These are phyloP conservation scores for Tetracladium marchalianum DNA, from an alignment of 495 filamentous ascomycete genomes.

Conservation along the genomic window DNA sequence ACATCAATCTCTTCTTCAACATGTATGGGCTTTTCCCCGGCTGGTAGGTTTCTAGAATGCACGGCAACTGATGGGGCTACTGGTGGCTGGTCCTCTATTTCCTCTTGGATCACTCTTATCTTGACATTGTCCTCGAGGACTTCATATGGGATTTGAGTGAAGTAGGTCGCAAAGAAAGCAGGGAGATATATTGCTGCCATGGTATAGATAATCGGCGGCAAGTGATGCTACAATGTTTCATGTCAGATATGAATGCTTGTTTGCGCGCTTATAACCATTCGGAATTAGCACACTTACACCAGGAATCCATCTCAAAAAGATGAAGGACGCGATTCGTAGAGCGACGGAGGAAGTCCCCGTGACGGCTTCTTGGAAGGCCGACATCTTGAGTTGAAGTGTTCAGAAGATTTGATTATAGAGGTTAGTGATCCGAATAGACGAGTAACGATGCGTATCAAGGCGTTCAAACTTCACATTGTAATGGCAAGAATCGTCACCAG, in stretches of 20 bases:
- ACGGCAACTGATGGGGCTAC: slow-evolving; percentile 16
- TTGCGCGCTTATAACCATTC: slow-evolving; percentile 1
- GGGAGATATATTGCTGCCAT: slow-evolving; percentile 64
- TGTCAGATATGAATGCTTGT: neutral
- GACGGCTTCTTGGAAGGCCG: slow-evolving; percentile 14
- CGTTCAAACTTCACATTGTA: no score
- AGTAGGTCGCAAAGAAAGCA: slow-evolving; percentile 50
- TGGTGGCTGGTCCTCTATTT: slow-evolving; percentile 18
- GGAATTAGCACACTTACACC: slow-evolving; percentile 17
- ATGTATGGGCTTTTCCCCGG: slow-evolving; percentile 20
- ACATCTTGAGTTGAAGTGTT: slow-evolving; percentile 4
- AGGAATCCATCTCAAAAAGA: slow-evolving; percentile 83
- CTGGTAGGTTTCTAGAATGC: slow-evolving; percentile 23
- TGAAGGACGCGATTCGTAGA: slow-evolving; percentile 51
- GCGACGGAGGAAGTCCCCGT: slow-evolving; percentile 41
- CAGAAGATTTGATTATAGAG: no score
- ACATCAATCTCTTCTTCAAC: slow-evolving; percentile 38
- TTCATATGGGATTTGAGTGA: slow-evolving; percentile 46
- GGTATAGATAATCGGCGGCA: slow-evolving; percentile 58
- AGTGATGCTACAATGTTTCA: slow-evolving; percentile 27
- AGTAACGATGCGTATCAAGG: no score
- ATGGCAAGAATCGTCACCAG: no score
- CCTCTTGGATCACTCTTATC: slow-evolving; percentile 45
- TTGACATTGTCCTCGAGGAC: slow-evolving; percentile 50
- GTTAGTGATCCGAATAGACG: no score